phyloP scores from a whole-genome alignment of 345 rosid genomes.

The Lenwebbia sp. region DNA sequence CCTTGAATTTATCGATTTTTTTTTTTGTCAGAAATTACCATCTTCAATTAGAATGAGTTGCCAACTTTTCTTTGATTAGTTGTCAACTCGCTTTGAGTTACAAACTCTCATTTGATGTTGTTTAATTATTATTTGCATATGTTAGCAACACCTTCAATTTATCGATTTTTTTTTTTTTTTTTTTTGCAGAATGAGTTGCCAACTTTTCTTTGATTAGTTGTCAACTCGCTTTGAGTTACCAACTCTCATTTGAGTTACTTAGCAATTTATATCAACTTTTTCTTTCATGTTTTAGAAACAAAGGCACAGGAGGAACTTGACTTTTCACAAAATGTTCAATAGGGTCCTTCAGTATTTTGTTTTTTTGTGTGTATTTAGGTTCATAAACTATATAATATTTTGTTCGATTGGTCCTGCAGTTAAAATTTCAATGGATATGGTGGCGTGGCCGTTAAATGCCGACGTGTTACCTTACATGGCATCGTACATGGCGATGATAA shows the following conservation, averaged over 20 bases:
- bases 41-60: background rate
- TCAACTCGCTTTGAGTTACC: too few species aligned
- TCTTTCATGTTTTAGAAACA: too few species aligned
- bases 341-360: background rate
- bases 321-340: background rate
- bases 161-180: too few species aligned
- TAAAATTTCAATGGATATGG: background rate
- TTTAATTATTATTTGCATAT: too few species aligned
- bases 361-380: background rate
- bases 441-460: background rate
- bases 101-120: too few species aligned
- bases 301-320: too few species aligned
- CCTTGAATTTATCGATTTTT: fast-evolving
- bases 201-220: too few species aligned
- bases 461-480: background rate
- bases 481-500: background rate
- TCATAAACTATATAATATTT: background rate
- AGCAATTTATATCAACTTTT: too few species aligned
- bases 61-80: too few species aligned
- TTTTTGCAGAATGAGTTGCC: too few species aligned
- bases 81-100: too few species aligned
- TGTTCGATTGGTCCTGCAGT: fast-evolving
- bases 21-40: fast-evolving
- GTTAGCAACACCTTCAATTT: too few species aligned
- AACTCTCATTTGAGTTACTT: background rate